These are phyloP conservation scores for Lentinula boryana DNA, from an alignment of 768 basidiomycete species.

Conservation along the genomic window DNA sequence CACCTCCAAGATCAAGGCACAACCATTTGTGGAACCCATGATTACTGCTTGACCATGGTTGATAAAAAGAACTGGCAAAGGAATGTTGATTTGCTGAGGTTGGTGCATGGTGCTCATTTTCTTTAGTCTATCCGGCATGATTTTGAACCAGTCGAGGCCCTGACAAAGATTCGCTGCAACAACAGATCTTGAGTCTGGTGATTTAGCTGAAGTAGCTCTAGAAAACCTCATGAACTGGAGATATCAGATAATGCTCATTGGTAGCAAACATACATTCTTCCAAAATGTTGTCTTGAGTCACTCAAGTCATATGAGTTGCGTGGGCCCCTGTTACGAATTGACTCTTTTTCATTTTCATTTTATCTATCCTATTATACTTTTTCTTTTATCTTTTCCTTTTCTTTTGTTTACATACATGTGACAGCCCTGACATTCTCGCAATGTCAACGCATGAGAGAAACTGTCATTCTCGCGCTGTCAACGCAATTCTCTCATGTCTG, in stretches of 20 bases:
- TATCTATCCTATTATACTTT: no score
- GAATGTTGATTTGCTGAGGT: background rate
- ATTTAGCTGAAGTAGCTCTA: background rate
- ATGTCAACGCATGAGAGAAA: no score
- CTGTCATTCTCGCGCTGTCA: no score
- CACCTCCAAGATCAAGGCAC: background rate
- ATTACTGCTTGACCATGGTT: background rate
- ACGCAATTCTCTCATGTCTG: no score
- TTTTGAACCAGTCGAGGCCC: background rate
- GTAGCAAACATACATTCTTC: background rate
- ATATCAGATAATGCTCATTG: background rate
- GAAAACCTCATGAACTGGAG: background rate
- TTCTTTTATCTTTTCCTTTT: no score
- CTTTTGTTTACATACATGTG: no score
- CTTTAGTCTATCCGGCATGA: background rate
- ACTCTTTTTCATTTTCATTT: no score
- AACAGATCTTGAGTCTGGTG: background rate
- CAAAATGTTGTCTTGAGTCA: background rate
- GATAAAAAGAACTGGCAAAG: background rate
- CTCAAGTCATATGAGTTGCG: background rate
- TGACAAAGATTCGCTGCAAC: background rate
- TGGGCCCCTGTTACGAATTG: no score
- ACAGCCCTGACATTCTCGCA: no score
- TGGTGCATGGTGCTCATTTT: background rate
- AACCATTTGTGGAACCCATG: background rate